Evolutionary conservation across 2,329 filamentous ascomycete species (phyloP).

Genomic region (Colletotrichum sp.): DNA sequence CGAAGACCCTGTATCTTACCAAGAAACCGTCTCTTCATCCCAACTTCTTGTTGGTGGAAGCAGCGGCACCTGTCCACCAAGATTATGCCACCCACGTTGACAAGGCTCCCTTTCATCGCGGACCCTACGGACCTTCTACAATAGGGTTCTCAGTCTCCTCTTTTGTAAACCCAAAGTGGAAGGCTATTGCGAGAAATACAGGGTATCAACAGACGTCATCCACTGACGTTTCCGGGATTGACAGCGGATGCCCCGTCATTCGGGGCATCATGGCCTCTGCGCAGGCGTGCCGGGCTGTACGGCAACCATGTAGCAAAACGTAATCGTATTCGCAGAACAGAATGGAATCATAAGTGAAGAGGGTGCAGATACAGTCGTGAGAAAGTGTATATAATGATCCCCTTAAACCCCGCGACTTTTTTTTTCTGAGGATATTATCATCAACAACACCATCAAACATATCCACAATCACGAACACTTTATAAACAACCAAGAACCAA

Average conservation of each 20-base stretch:
- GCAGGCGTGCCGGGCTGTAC: not conserved
- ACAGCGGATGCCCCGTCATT: not conserved
- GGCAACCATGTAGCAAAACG: not conserved
- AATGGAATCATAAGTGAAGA: not conserved
- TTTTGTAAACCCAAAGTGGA: not conserved
- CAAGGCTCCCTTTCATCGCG: not conserved
- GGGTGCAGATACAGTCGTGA: not conserved
- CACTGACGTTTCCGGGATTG: not conserved
- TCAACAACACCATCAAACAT: not conserved
- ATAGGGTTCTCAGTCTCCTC: not conserved
- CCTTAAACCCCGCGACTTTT: not conserved
- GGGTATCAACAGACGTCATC: not conserved
- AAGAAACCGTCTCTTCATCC: not conserved
- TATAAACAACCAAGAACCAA: accelerated
- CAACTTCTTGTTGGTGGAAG: not conserved
- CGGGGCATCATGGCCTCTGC: not conserved
- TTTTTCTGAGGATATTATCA: accelerated
- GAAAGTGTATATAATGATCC: not conserved
- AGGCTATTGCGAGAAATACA: not conserved
- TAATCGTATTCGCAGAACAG: slow-evolving; percentile 1
- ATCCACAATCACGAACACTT: not conserved
- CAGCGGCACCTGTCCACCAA: not conserved
- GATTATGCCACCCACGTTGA: not conserved
- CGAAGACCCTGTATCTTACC: not conserved
- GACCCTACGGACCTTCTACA: not conserved